phyloP scores from a whole-genome alignment of 1,284 basidiomycete species.

The Papiliotrema laurentii region DNA sequence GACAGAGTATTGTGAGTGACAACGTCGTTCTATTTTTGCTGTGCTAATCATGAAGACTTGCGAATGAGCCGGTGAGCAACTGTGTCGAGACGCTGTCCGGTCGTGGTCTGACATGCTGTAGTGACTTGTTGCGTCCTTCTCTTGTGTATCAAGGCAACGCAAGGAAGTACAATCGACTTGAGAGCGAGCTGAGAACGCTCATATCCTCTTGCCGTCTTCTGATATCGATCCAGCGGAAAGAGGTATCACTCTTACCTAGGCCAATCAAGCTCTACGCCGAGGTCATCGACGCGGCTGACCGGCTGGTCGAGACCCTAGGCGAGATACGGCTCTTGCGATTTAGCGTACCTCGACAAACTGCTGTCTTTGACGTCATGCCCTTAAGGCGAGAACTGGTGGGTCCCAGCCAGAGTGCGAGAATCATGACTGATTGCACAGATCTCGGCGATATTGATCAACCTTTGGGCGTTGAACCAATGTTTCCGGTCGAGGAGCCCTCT shows the following conservation, averaged over 20 bases:
- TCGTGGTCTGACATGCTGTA: slow-evolving; percentile 1
- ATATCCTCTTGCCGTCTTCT: slow-evolving; percentile 33
- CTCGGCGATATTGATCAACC: slow-evolving; percentile 47
- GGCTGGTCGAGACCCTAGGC: slow-evolving; percentile 44
- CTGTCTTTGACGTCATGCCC: slow-evolving; percentile 50
- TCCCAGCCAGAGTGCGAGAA: not conserved
- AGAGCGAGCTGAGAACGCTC: slow-evolving; percentile 24
- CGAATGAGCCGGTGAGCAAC: slow-evolving; percentile 34
- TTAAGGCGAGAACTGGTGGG: slow-evolving; percentile 49
- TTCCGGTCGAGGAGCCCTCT: slow-evolving; percentile 49
- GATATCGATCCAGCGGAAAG: slow-evolving; percentile 42
- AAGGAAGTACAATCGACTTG: slow-evolving; percentile 32
- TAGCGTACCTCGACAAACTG: slow-evolving; percentile 42
- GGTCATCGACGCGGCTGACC: slow-evolving; percentile 45
- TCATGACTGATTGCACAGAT: slow-evolving; percentile 10
- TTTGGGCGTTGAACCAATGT: slow-evolving; percentile 50
- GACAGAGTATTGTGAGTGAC: slow-evolving; percentile 41
- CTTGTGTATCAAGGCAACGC: slow-evolving; percentile 37
- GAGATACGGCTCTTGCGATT: slow-evolving; percentile 49
- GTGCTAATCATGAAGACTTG: slow-evolving; percentile 23
- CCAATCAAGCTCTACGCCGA: slow-evolving; percentile 47
- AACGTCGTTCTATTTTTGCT: not conserved
- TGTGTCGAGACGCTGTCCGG: not conserved
- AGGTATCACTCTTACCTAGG: slow-evolving; percentile 50
- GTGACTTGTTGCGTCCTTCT: slow-evolving; percentile 39